Evolutionary conservation across 192 early-diverging fungal genomes (phyloP), one percentile per base, ranked within the genome.

Genomic region (Coemansia sp.): DNA sequence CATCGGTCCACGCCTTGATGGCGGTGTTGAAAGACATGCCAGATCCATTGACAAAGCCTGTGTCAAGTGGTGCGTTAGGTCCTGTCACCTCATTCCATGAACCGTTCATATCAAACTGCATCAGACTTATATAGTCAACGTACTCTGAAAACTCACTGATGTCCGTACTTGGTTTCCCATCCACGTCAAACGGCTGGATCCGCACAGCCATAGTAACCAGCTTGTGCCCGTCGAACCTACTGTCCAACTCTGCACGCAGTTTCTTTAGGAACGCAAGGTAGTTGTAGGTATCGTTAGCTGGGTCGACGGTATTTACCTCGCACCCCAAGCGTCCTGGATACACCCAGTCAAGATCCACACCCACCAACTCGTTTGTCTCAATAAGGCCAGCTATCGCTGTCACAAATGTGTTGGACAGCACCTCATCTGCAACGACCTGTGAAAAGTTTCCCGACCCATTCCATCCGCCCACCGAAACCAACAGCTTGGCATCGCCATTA

Each of bases 381-480:
- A 85, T 70, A 15, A 63, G 67, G 4, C 71, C 42, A 32, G 84
- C 73, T n/a, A 86, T 62, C 48, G 52, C 77, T 39, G 66, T 68
- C 12, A 78, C 62, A 42, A 82, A 63, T 6, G 58, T 59, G 19
- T 64, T 41, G 15, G 82, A 85, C 8, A 49, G 68, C 21, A 61
- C 37, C 19, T 68, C 43, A 40, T 70, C 67, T 22, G 82, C 76
- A 10, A 78, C 73, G 63, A 90, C 85, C 4, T 76, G 46, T 8
- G 86, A 87, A 70, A 90, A 88, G 37, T 66, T 75, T 61, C 83
- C 73, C 13, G 88, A 90, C 43, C 89, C 88, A 55, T 82, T 87
- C 89, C 89, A 92, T 8, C 90, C 90, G 61, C 90, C 90, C 47
- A 90, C 82, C 12, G 89, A 87, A 40, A 92, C 60, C 37, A 90